Base-by-base conservation (phyloP, 495 filamentous ascomycete genomes). In the Bombardia bombarda region DNA sequence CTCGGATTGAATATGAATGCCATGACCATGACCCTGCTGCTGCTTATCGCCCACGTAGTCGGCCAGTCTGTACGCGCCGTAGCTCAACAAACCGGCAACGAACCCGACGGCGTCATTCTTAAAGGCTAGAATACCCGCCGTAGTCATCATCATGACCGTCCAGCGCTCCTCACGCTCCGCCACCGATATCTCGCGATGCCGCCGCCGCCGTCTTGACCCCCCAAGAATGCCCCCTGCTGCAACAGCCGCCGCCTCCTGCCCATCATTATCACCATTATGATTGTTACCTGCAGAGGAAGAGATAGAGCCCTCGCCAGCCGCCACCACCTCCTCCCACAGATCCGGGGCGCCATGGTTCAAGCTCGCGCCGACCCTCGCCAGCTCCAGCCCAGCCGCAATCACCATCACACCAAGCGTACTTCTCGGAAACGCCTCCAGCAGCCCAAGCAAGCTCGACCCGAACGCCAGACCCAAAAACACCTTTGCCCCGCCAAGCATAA, bases 91-190 rank as follows among this genome's bases (percentile, higher is more conserved):
- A 0, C 90, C 90, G 0, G 82, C 87, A 17, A 83, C 43, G 54
- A 97, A 95, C 0, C 90, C 90, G 14, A 93, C 72, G 13, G 80
- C 87, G 60, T 90, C 87, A 57, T 95, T 95, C 61, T 75, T 82
- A 47, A 93, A 94, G n/a, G 86, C 87, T 16, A 97, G 60, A 46
- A 88, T 68, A 14, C 80, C 71, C 1, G 83, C 88, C 20, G 85
- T 78, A 31, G 90, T 96, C 40, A 88, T 78, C 51, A 92, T 73
- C 88, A 95, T 93, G 0, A 93, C 79, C 23, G 77, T 82, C 82
- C 86, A 94, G 22, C 87, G 69, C 50, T 83, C 77, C 37, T 70
- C 71, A 24, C 79, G 71, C 53, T 86, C 82, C 42, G 72, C 68
- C 25, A 81, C 81, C 8, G 70, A 75, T 13, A 64, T 24, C 12